These are phyloP conservation scores for Clitopilus hobsonii DNA, from an alignment of 768 basidiomycete species.

Conservation along the genomic window DNA sequence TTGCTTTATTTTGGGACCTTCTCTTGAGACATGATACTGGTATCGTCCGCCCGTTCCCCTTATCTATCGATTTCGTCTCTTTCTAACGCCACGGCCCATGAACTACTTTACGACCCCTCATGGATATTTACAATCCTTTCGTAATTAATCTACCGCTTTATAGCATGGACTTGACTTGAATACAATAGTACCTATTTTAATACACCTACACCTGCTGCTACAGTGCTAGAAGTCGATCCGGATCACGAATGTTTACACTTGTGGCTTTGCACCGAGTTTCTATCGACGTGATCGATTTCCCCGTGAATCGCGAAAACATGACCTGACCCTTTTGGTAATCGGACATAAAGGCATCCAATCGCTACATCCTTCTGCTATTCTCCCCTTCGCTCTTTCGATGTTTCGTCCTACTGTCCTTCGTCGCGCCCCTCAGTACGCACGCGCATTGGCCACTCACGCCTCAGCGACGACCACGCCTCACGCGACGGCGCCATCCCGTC, in stretches of 20 bases:
- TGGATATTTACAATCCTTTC: background rate
- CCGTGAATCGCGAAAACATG: background rate
- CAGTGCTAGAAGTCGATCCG: background rate
- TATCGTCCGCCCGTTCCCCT: background rate
- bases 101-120: background rate
- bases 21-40: background rate
- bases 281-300: background rate
- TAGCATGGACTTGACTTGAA: background rate
- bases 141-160: slow-evolving; percentile 1
- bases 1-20: background rate
- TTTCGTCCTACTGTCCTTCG: slow-evolving; percentile 26
- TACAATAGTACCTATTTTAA: background rate
- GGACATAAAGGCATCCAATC: background rate
- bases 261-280: background rate
- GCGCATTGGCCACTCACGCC: slow-evolving; percentile 64
- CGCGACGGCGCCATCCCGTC: slow-evolving; percentile 38
- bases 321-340: background rate
- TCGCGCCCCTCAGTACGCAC: slow-evolving; percentile 25
- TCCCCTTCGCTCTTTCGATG: slow-evolving; percentile 23
- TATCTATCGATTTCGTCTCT: background rate
- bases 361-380: background rate
- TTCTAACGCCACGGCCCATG: slow-evolving; percentile 1
- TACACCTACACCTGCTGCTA: background rate
- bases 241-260: background rate
- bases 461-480: slow-evolving; percentile 18